Conservation (phyloP, 73 alveolate genomes). For the Tetrahymena malaccensis region DNA sequence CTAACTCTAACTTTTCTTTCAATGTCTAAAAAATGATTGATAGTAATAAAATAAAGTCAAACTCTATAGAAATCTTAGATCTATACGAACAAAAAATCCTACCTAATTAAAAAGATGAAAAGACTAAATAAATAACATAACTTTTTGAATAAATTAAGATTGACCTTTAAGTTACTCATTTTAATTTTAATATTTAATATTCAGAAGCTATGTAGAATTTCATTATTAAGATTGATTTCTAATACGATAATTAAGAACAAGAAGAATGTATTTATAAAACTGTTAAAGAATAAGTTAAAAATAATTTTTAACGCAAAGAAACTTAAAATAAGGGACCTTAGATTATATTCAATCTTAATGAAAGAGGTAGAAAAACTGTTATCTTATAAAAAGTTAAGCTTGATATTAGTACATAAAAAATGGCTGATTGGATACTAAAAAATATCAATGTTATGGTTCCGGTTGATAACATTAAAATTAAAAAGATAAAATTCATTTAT, state of each 20-base stretch:
- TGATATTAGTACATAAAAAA: background rate
- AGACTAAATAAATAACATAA: too few relatives aligned
- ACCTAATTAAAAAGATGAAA: too few relatives aligned
- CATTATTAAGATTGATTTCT: background rate
- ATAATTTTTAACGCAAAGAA: background rate
- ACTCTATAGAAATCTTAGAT: too few relatives aligned
- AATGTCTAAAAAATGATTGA: background rate
- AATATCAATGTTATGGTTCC: background rate
- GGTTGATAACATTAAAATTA: background rate
- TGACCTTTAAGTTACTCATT: too few relatives aligned
- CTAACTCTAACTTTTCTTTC: background rate
- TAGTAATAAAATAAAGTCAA: background rate
- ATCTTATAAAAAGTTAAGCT: too few relatives aligned
- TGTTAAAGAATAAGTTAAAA: background rate
- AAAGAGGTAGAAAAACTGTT: background rate
- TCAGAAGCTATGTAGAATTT: too few relatives aligned
- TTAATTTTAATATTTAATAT: too few relatives aligned
- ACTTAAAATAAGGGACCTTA: background rate
- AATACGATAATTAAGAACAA: background rate
- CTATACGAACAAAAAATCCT: too few relatives aligned
- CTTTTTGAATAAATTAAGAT: too few relatives aligned
- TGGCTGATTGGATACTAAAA: background rate
- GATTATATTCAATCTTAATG: background rate
- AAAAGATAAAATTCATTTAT: too few relatives aligned
- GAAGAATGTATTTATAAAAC: background rate